Conservation (phyloP, 768 basidiomycete genomes). For the Glaciozyma antarctica region DNA sequence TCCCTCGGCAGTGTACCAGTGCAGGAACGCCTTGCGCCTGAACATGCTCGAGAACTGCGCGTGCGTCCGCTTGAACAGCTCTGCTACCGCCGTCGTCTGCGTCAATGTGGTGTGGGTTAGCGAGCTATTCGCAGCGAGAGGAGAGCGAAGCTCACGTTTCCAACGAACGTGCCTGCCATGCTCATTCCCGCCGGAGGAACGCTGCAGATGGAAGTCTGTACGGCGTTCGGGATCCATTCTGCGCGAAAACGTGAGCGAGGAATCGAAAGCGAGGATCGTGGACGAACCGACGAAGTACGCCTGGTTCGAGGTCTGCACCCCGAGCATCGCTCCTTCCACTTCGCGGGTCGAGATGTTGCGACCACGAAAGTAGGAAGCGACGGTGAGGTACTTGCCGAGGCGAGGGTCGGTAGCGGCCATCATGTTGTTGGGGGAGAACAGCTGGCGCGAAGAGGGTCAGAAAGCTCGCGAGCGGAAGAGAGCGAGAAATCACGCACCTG, state of each 20-base stretch:
- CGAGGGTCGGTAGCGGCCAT: conserved; percentile 97
- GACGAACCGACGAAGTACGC: background rate
- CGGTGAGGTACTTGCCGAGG: conserved; percentile 95
- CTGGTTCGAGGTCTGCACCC: conserved; percentile 46
- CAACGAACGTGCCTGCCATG: conserved; percentile 83
- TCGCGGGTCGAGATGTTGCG: conserved; percentile 97
- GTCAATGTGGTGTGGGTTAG: background rate
- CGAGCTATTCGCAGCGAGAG: background rate
- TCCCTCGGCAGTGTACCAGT: conserved; percentile 69
- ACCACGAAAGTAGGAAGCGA: conserved; percentile 95
- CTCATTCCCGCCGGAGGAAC: conserved; percentile 72
- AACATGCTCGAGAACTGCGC: conserved; percentile 97
- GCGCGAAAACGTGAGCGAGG: background rate
- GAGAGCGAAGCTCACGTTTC: conserved; percentile 94
- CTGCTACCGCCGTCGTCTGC: conserved; percentile 90
- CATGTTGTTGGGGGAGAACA: conserved; percentile 82
- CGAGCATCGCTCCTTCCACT: conserved; percentile 98
- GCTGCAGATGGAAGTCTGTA: conserved; percentile 95
- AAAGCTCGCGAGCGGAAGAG: background rate
- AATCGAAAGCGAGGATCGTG: background rate
- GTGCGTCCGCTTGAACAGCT: conserved; percentile 96
- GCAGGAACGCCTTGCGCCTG: conserved; percentile 51
- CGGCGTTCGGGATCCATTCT: conserved; percentile 98
- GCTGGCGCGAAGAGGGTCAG: background rate
- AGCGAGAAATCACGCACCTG: background rate